phyloP scores from a whole-genome alignment of 805 yeast genomes.

The Pichia thaimueangensis region DNA sequence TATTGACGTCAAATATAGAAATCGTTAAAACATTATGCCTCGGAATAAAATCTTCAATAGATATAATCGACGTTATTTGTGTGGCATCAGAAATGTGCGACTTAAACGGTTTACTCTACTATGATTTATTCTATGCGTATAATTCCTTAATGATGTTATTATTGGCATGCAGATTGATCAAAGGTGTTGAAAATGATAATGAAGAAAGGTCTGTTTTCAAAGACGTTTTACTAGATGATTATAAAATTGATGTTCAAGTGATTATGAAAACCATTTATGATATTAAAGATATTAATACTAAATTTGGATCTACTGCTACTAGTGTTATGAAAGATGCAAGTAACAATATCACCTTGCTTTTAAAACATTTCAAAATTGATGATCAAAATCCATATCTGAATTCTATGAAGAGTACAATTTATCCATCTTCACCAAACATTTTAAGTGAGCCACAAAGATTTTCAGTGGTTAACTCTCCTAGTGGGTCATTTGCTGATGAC shows the following conservation, averaged over 20 bases:
- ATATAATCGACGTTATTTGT: conserved; percentile 23
- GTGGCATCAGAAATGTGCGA: conserved; percentile 12
- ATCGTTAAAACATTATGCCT: conserved; percentile 26
- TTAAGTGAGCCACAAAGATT: background rate
- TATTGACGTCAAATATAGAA: conserved; percentile 22
- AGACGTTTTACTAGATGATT: conserved; percentile 6
- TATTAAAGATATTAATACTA: conserved; percentile 15
- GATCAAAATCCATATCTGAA: background rate
- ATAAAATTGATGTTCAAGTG: conserved; percentile 7
- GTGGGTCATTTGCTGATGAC: background rate
- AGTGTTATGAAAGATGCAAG: conserved; percentile 29
- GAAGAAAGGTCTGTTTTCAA: conserved; percentile 9
- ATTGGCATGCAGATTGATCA: conserved; percentile 26
- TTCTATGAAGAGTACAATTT: too few species aligned
- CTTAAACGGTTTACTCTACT: conserved; percentile 30
- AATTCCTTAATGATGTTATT: conserved; percentile 31
- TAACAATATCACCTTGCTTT: conserved; percentile 28
- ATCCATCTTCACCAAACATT: background rate
- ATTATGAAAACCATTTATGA: conserved; percentile 16
- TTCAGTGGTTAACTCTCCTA: background rate
- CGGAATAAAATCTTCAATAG: conserved; percentile 30
- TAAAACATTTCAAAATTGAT: conserved; percentile 14
- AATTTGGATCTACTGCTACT: conserved; percentile 17
- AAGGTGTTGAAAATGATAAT: conserved; percentile 8
- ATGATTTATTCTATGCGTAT: conserved; percentile 34